A percentile compares a stretch with the other conserved stretches of the same genome.
Conservation (phyloP, 2,329 filamentous ascomycete genomes). For the Beauveria sp. region DNA sequence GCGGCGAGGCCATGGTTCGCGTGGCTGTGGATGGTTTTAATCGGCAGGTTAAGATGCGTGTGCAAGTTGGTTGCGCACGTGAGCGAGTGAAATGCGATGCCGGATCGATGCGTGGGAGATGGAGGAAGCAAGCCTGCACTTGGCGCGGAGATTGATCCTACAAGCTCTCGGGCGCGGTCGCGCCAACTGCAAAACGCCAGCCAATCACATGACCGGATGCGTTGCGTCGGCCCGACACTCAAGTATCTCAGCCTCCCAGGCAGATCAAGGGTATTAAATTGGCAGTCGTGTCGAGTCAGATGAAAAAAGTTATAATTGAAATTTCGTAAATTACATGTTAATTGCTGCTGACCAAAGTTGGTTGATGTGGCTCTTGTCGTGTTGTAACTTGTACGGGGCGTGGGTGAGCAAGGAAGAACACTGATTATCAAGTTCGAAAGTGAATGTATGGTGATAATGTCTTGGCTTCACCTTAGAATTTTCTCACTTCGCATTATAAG, state of each 20-base stretch:
- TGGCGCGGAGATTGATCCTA: background rate
- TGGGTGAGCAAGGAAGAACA: too few species aligned
- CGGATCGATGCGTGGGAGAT: background rate
- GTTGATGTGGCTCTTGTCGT: too few species aligned
- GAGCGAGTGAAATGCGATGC: background rate
- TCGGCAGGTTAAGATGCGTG: background rate
- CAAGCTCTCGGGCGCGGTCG: background rate
- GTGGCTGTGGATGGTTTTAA: background rate
- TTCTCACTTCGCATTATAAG: too few species aligned
- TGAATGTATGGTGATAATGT: too few species aligned
- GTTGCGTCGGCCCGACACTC: background rate
- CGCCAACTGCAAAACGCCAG: background rate
- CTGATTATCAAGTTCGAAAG: too few species aligned
- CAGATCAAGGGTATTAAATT: too few species aligned
- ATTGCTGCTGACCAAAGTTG: too few species aligned
- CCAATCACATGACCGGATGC: constrained; percentile 7
- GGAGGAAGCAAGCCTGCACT: background rate
- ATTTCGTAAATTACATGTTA: background rate
- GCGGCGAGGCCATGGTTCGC: constrained; percentile 48
- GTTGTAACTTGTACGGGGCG: too few species aligned
- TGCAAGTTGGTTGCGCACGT: background rate
- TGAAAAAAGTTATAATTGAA: too few species aligned
- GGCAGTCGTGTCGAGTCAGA: too few species aligned
- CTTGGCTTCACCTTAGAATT: too few species aligned
- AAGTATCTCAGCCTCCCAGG: too few species aligned